Percentiles rank a stretch among this genome's conserved stretches.
Conservation (phyloP, 305 asterid species). For the Solanum hybrid region DNA sequence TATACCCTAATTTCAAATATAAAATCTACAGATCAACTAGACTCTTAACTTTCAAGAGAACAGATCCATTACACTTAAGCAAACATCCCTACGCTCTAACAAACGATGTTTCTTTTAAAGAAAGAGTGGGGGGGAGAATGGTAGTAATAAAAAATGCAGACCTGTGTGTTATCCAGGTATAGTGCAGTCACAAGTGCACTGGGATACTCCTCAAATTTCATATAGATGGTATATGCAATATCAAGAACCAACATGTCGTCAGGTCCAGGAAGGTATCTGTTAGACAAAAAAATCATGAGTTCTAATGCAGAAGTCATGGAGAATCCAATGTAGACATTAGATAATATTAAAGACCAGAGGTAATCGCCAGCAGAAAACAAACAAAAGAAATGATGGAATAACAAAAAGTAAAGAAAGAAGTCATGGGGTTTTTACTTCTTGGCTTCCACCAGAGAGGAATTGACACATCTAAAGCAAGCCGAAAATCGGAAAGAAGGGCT, state of each 20-base stretch:
- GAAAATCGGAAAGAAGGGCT: background rate
- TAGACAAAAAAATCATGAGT: background rate
- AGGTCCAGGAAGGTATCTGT: constrained; percentile 94
- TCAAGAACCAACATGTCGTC: constrained; percentile 83
- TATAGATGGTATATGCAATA: constrained; percentile 73
- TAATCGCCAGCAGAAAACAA: background rate
- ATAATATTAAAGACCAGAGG: background rate
- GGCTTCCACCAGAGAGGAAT: background rate
- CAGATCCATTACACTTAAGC: background rate
- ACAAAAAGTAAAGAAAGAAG: background rate
- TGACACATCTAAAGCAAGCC: background rate
- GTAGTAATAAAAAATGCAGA: constrained; percentile 12
- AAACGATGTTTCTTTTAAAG: background rate
- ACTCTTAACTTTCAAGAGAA: background rate
- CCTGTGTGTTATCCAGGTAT: constrained; percentile 78
- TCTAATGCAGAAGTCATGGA: background rate
- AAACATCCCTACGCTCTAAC: background rate
- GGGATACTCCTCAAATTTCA: constrained; percentile 84
- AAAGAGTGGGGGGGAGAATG: background rate
- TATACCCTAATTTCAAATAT: background rate
- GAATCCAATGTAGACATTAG: background rate
- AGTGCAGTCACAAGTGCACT: constrained; percentile 84
- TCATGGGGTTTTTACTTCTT: background rate
- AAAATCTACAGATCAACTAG: background rate
- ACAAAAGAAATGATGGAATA: background rate